These are phyloP conservation scores for Fusarium tupiense DNA, from an alignment of 2,329 filamentous ascomycete genomes.

Conservation along the genomic window DNA sequence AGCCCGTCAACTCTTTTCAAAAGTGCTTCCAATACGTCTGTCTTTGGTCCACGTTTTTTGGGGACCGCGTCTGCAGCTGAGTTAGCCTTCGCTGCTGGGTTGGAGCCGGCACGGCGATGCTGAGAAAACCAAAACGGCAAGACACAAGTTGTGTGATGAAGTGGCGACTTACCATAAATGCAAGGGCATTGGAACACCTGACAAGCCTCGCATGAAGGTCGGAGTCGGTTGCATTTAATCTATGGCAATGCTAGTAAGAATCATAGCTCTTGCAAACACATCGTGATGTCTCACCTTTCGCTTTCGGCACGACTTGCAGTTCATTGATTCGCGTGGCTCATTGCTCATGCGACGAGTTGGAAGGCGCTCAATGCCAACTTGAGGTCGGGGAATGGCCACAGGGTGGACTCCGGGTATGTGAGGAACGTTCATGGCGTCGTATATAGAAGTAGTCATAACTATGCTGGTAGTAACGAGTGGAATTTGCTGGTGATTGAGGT, in stretches of 20 bases:
- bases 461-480: conserved; percentile 3
- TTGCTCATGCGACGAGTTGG: conserved; percentile 75
- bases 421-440: conserved; percentile 54
- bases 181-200: conserved; percentile 90
- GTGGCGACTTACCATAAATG: conserved; percentile 75
- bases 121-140: background rate
- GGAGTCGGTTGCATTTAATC: conserved; percentile 92
- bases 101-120: background rate
- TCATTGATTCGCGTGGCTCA: conserved; percentile 90
- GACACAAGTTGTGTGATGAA: background rate
- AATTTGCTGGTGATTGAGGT: background rate
- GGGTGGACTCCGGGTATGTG: conserved; percentile 57
- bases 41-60: conserved; percentile 90
- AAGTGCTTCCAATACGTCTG: conserved; percentile 85
- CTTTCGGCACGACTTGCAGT: conserved; percentile 94
- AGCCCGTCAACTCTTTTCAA: conserved; percentile 86
- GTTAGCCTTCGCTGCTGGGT: conserved; percentile 1
- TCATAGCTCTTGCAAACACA: background rate
- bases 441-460: conserved; percentile 53
- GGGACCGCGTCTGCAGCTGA: conserved; percentile 77
- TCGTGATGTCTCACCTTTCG: conserved; percentile 72
- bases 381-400: conserved; percentile 74
- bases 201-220: conserved; percentile 87
- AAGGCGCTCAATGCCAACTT: conserved; percentile 83
- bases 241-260: conserved; percentile 49